Evolutionary conservation across 805 yeast genomes (phyloP).

Genomic region (Cyberlindnera veronae): DNA sequence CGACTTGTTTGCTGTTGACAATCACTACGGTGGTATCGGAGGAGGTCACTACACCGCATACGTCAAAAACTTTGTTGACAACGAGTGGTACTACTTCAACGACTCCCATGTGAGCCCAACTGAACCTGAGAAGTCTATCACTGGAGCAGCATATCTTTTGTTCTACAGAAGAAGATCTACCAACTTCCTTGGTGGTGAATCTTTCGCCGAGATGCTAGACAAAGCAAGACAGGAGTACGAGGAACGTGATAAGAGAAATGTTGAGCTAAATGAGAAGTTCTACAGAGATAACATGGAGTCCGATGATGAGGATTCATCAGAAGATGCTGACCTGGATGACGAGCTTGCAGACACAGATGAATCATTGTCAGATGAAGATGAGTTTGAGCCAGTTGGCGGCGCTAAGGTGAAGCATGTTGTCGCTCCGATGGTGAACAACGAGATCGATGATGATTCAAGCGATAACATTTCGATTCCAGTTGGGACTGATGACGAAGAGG

Average conservation of each 20-base stretch:
- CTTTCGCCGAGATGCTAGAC: slow-evolving; percentile 37
- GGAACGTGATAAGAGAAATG: slow-evolving; percentile 20
- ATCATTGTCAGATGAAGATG: slow-evolving; percentile 14
- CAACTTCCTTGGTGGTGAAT: slow-evolving; percentile 45
- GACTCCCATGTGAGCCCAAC: slow-evolving; percentile 71
- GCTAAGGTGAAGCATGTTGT: slow-evolving; percentile 3
- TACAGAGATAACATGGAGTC: slow-evolving; percentile 27
- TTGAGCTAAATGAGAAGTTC: slow-evolving; percentile 24
- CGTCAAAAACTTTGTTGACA: slow-evolving; percentile 73
- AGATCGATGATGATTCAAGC: slow-evolving; percentile 15
- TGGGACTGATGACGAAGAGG: slow-evolving; percentile 25
- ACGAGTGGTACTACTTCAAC: slow-evolving; percentile 85
- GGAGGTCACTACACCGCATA: slow-evolving; percentile 97
- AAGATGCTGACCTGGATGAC: slow-evolving; percentile 7
- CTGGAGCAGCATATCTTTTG: slow-evolving; percentile 81
- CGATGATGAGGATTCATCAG: slow-evolving; percentile 1
- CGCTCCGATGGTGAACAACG: slow-evolving; percentile 5
- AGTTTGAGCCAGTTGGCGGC: slow-evolving; percentile 5
- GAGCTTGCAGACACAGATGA: slow-evolving; percentile 9
- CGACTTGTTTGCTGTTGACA: slow-evolving; percentile 90
- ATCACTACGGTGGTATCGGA: slow-evolving; percentile 93
- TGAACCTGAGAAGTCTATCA: slow-evolving; percentile 56
- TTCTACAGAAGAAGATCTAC: slow-evolving; percentile 63
- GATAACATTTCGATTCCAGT: slow-evolving; percentile 25
- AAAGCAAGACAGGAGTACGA: slow-evolving; percentile 38